Base-by-base conservation (phyloP, 768 basidiomycete genomes). In the Brasilioporus rufonigricans region DNA sequence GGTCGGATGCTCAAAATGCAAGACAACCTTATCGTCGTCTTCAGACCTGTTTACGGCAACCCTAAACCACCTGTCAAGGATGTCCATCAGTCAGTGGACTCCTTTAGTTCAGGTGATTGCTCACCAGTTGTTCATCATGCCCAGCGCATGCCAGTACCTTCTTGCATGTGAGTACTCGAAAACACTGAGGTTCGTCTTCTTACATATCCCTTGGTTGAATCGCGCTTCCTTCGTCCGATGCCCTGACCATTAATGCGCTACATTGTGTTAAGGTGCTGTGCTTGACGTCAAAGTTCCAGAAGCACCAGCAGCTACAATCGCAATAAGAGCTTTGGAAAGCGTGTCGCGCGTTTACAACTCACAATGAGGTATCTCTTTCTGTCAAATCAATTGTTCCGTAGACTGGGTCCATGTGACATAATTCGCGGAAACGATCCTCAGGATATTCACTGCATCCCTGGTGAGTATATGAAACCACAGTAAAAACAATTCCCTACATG, bases 1-100 rank as follows among this genome's bases (percentile, higher is more conserved):
- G 2, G 83, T 81, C 0, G 84, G 84, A 64, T 86, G 84, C 65
- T 85, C 83, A 61, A 84, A 85, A 5, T 59, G 66, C 11, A 85
- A 63, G 21, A 55, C 36, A 2, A 61, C 44, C 12, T 55, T 52
- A 19, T 61, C 66, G 1, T 67, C 66, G 4, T 62, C 59, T 27
- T 68, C 70, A 2, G 67, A 64, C 21, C 65, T 71, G 60, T 74
- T 74, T 21, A 85, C 69, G 7, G 74, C 77, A 33, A 85, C 78
- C 36, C 81, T 69, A 62, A 84, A 86, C 81, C 82, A 84, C 76
- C 78, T 79, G 23, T 52, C 3, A 31, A 16, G 43, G n/a, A 39
- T 7, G 24, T 43, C 23, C 26, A 5, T 49, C 35, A 23, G 5
- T 26, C n/a, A n/a, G n/a, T n/a, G 1, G 26, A 9, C 35, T 16